Base-by-base conservation (phyloP, 768 basidiomycete genomes). In the Mrakia frigida region DNA sequence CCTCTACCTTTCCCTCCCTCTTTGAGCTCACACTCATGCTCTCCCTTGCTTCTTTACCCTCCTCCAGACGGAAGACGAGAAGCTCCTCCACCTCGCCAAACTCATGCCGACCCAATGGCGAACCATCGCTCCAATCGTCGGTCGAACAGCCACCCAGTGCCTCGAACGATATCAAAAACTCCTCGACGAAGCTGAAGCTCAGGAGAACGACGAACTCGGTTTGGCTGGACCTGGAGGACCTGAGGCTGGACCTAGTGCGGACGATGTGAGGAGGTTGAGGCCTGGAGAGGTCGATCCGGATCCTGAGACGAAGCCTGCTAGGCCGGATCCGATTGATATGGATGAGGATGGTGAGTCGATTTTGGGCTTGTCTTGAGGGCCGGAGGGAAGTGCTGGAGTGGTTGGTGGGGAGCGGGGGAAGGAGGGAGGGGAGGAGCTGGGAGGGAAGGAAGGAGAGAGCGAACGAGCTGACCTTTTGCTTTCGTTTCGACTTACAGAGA, bases 61-160 rank as follows among this genome's bases (percentile, higher is more conserved):
- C n/a, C 25, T 23, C 2, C 56, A 95, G 93, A 93, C 92, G 25
- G 97, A 99, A 84, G 97, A 99, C 84, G 97, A 98, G 85, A 99
- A 98, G 84, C 88, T 99, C 4, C 87, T 99, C 16, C 95, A 98
- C 83, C 89, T 98, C 33, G 97, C 97, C 60, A 98, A 98, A 84
- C 87, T 98, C 77, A 99, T 98, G 94, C 97, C 97, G 0, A 98
- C 97, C 0, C 97, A 99, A 86, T 99, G 97, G 97, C 90, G 97
- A 39, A 98, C 97, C 33, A 96, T 99, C 80, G 95, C 97, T 6
- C 97, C 97, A 70, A 96, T 97, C 78, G 97, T 99, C 75, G 97
- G 97, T 59, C 89, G 97, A 39, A 98, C 97, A 1, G 97, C 97
- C 0, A 96, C 92, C 0, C 97, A 99, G 82, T 99, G 97, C 85